Evolutionary conservation across 352 stramenopile species (phyloP), one percentile per base, ranked within the genome.

Genomic region (Peronospora belbahrii): DNA sequence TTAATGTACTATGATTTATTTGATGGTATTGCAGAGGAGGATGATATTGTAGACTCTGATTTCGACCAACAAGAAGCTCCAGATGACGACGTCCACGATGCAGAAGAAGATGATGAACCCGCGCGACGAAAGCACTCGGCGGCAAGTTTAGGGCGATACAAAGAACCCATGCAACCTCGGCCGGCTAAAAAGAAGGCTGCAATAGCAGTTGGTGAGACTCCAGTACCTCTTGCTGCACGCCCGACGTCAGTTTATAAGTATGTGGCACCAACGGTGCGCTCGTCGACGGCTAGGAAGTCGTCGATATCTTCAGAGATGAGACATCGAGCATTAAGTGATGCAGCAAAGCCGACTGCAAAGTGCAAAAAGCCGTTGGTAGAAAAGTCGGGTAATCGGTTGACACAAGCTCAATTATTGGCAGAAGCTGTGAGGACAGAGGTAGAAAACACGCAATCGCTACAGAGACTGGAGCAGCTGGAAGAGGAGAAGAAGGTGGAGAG

Each of bases 41-140:
- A 89, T 30, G 85, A 95, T 41, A 53, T 89, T 17, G 82, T 92
- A 10, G 85, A 95, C 54, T 83, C 75, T 42, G 85, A 95, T 52
- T 95, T 95, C 58, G 83, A 94, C 42, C 65, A 84, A 3, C 72
- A 88, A 36, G 83, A 95, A 69, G 52, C 56, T 23, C 81, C 81
- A 8, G 81, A 92, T 50, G 76, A 90, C 30, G 71, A 94, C 8
- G 51, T 92, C 11, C 78, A 90, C 37, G 69, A 86, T 48, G 70
- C 41, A 17, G 58, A 87, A 13, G 72, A 77, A 33, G 75, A 90
- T 15, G 66, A 72, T 2, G 42, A 65, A 3, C 38, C 46, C 4
- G 44, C 50, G 28, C 52, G 17, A 42, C 46, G 59, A 19, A 74
- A 68, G 17, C 67, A 47, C 41, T 55, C 46, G 34, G 54, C 37